Evolutionary conservation across 2,329 filamentous ascomycete species (phyloP).

Genomic region (Tolypocladium guangdongense): DNA sequence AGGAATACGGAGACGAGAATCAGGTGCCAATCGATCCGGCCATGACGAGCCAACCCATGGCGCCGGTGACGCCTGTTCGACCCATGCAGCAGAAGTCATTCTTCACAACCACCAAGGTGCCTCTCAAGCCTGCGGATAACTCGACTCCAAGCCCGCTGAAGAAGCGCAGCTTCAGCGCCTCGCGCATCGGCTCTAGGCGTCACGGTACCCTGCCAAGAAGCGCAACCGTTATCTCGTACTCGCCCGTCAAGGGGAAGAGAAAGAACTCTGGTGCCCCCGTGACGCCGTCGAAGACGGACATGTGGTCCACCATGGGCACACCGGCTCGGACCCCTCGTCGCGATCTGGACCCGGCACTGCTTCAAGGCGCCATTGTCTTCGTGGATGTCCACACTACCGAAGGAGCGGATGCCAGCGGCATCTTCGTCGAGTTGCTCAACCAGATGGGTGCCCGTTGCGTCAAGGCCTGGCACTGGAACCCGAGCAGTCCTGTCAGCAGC

Average conservation of each 20-base stretch:
- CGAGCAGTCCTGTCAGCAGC: slow-evolving; percentile 23
- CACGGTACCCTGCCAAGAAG: slow-evolving; percentile 33
- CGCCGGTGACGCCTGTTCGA: slow-evolving; percentile 46
- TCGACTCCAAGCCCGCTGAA: slow-evolving; percentile 36
- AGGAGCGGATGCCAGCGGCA: slow-evolving; percentile 67
- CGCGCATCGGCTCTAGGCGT: slow-evolving; percentile 33
- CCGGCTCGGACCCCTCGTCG: slow-evolving; percentile 45
- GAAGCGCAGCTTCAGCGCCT: slow-evolving; percentile 39
- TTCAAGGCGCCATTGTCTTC: slow-evolving; percentile 65
- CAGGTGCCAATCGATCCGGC: slow-evolving; percentile 43
- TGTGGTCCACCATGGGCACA: slow-evolving; percentile 44
- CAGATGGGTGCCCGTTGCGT: slow-evolving; percentile 76
- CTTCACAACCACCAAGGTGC: slow-evolving; percentile 68
- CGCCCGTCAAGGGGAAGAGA: slow-evolving; percentile 33
- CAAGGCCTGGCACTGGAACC: slow-evolving; percentile 66
- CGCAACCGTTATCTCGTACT: slow-evolving; percentile 43
- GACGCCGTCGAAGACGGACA: slow-evolving; percentile 36
- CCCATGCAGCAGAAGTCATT: slow-evolving; percentile 36
- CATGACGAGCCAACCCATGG: slow-evolving; percentile 16
- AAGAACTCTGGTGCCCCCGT: slow-evolving; percentile 9
- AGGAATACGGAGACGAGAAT: slow-evolving; percentile 60
- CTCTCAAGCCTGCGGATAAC: slow-evolving; percentile 58
- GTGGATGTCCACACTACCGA: slow-evolving; percentile 78
- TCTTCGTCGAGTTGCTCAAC: slow-evolving; percentile 68
- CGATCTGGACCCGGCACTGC: slow-evolving; percentile 40